Percentiles rank a stretch among this genome's conserved stretches.
phyloP scores from a whole-genome alignment of 495 filamentous ascomycete species.

The Penicillium parvum region DNA sequence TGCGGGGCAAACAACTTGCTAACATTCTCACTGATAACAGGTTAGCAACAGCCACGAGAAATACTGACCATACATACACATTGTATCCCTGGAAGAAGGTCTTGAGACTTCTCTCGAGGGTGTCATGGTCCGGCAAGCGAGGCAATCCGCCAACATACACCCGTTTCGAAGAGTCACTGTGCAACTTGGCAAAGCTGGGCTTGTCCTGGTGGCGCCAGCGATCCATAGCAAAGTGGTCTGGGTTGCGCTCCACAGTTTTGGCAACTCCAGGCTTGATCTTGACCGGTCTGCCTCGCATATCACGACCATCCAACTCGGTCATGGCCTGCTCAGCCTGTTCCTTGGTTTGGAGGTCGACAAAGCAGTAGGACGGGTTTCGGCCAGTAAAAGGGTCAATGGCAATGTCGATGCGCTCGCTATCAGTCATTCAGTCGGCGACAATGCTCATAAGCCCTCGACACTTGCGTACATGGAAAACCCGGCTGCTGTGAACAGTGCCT shows the following conservation, averaged over 20 bases:
- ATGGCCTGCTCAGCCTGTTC: constrained; percentile 57
- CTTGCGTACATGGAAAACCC: constrained; percentile 40
- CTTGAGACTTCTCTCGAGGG: constrained; percentile 49
- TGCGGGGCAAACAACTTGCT: constrained; percentile 62
- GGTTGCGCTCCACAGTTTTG: constrained; percentile 14
- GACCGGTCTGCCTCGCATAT: constrained; percentile 51
- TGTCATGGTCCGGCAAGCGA: constrained; percentile 50
- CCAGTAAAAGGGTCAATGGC: constrained; percentile 63
- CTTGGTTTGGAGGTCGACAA: constrained; percentile 56
- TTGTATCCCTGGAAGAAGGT: constrained; percentile 57
- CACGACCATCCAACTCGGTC: constrained; percentile 46
- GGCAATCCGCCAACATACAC: constrained; percentile 64
- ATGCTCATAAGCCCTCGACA: neutral
- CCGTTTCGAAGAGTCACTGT: constrained; percentile 45
- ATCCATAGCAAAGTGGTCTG: constrained; percentile 26
- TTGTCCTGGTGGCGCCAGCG: constrained; percentile 36
- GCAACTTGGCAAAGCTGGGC: constrained; percentile 15
- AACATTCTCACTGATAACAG: constrained; percentile 42
- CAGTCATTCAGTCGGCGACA: constrained; percentile 24
- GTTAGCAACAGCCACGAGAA: neutral
- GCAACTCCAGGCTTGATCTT: constrained; percentile 58
- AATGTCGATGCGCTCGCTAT: constrained; percentile 59
- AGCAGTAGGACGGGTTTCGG: constrained; percentile 68
- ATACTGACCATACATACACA: constrained; percentile 31
- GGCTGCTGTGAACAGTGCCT: constrained; percentile 48